Evolutionary conservation across 1,139 yeast genomes (phyloP).

Genomic region (Suhomyces bokatorum): DNA sequence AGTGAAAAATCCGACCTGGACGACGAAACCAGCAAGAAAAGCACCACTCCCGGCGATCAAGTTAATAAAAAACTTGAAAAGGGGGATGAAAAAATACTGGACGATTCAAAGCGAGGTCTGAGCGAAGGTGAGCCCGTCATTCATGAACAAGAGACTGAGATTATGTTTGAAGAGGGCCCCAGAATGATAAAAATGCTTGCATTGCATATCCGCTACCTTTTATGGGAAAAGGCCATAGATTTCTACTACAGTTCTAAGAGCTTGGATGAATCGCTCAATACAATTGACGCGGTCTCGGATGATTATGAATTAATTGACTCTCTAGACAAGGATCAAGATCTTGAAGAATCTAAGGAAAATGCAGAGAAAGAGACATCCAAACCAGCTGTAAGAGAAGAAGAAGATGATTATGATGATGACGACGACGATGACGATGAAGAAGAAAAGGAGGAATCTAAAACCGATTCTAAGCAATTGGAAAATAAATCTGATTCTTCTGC

Average conservation of each 20-base stretch:
- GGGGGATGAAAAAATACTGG: not conserved
- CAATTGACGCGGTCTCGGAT: constrained; percentile 37
- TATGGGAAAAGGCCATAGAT: constrained; percentile 77
- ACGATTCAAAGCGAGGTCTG: not conserved
- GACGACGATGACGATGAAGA: constrained; percentile 35
- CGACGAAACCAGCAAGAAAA: not conserved
- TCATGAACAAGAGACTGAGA: constrained; percentile 18
- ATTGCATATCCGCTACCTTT: constrained; percentile 62
- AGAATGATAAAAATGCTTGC: constrained; percentile 56
- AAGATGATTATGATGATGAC: constrained; percentile 45
- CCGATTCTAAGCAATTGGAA: too few relatives aligned
- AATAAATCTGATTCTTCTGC: not conserved
- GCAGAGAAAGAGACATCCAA: constrained; percentile 21
- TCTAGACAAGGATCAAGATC: constrained; percentile 26
- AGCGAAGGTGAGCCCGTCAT: not conserved
- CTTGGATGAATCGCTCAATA: constrained; percentile 27
- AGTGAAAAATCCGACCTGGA: not conserved
- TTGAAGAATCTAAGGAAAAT: constrained; percentile 17
- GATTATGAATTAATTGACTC: constrained; percentile 42
- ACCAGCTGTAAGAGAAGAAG: constrained; percentile 32
- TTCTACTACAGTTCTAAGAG: constrained; percentile 38
- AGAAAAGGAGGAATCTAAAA: too few relatives aligned
- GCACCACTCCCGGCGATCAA: not conserved
- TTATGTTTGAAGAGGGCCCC: constrained; percentile 48
- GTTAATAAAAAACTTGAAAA: not conserved